These are phyloP conservation scores for Daldinia decipiens DNA, from an alignment of 495 filamentous ascomycete genomes.

Conservation along the genomic window DNA sequence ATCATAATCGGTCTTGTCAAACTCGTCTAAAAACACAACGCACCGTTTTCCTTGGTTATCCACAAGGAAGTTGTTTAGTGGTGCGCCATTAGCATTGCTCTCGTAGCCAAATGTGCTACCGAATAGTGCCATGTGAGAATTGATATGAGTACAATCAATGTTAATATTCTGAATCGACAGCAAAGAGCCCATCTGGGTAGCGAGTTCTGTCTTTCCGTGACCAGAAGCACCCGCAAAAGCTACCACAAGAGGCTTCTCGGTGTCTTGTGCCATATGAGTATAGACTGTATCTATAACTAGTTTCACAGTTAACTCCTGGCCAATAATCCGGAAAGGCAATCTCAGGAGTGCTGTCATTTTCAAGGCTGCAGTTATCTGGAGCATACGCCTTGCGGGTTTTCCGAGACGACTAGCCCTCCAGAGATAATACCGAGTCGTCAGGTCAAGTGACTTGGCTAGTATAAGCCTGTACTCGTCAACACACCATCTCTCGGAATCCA, in stretches of 20 bases:
- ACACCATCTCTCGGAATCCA: neutral
- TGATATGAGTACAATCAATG: slow-evolving; percentile 55
- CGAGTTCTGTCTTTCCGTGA: slow-evolving; percentile 64
- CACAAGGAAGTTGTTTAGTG: slow-evolving; percentile 61
- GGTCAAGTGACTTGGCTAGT: slow-evolving; percentile 49
- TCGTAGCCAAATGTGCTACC: slow-evolving; percentile 43
- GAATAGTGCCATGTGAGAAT: slow-evolving; percentile 44
- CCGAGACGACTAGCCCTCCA: slow-evolving; percentile 42
- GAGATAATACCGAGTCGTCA: slow-evolving; percentile 57
- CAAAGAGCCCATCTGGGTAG: slow-evolving; percentile 53
- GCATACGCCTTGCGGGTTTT: slow-evolving; percentile 42
- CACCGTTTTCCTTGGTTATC: slow-evolving; percentile 48
- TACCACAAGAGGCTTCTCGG: slow-evolving; percentile 50
- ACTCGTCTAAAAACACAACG: slow-evolving; percentile 64
- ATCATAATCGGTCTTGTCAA: slow-evolving; percentile 59
- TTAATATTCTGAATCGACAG: slow-evolving; percentile 48
- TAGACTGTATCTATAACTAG: slow-evolving; percentile 47
- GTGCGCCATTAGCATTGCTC: slow-evolving; percentile 49
- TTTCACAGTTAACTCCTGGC: slow-evolving; percentile 52
- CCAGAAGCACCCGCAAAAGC: slow-evolving; percentile 60
- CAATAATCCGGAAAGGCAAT: slow-evolving; percentile 56
- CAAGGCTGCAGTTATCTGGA: slow-evolving; percentile 48
- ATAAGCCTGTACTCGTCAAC: neutral
- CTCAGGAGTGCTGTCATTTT: slow-evolving; percentile 46
- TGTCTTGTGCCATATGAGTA: slow-evolving; percentile 42